These are phyloP conservation scores for Starmera pachycereana DNA, from an alignment of 805 yeast genomes.

Conservation along the genomic window DNA sequence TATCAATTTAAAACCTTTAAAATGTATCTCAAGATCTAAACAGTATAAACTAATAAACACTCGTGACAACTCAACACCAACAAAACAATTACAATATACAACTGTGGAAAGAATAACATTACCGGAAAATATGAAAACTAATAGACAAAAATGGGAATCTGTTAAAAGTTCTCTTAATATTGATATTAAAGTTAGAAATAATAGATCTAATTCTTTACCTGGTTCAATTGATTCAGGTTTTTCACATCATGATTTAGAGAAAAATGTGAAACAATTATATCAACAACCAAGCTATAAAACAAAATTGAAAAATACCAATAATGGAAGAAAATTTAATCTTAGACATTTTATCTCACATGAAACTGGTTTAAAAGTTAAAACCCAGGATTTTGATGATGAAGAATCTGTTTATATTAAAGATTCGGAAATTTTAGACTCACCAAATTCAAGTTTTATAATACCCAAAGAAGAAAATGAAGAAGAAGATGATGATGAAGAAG, in stretches of 20 bases:
- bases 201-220: conserved; percentile 5
- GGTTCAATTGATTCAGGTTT: not conserved
- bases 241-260: not conserved
- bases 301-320: not conserved
- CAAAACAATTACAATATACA: too few relatives aligned
- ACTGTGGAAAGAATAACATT: too few relatives aligned
- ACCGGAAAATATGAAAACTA: too few relatives aligned
- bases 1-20: too few relatives aligned
- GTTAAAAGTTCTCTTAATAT: too few relatives aligned
- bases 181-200: not conserved
- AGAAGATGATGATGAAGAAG: conserved; percentile 1
- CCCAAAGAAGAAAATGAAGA: not conserved
- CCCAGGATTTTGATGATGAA: not conserved
- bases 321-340: conserved; percentile 6
- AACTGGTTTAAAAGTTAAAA: conserved; percentile 12
- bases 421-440: conserved; percentile 8
- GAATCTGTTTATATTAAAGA: conserved; percentile 7
- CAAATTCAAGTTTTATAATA: not conserved
- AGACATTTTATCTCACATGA: conserved; percentile 19
- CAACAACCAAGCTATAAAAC: not conserved
- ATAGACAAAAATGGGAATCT: too few relatives aligned
- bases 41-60: too few relatives aligned
- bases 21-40: too few relatives aligned
- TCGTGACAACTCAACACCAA: too few relatives aligned
- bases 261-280: not conserved